Base-by-base conservation (phyloP, 1,139 yeast species). In the Meyerozyma guilliermondii region DNA sequence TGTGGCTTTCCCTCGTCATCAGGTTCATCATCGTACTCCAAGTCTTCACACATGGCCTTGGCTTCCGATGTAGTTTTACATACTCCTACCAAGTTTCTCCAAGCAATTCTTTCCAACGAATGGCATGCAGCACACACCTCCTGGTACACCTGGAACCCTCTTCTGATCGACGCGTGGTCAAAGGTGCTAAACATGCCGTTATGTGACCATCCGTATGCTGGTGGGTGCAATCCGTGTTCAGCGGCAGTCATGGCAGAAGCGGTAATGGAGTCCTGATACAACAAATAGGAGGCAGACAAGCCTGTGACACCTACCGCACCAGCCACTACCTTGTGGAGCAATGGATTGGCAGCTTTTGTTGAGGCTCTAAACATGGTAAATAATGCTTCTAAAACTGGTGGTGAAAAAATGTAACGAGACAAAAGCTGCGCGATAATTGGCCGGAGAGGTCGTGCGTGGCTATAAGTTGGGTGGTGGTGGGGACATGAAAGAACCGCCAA, bases 121-220 rank as follows among this genome's bases (percentile, higher is more conserved):
- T 92, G 99, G 72, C 99, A 92, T 48, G 98, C 92, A 48, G 98
- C 95, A 78, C 99, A 92, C 47, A 92, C 98, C 71, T 92, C 99
- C 69, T 89, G 86, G 79, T 92, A 92, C 49, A 92, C 99, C 69
- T 89, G 98, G 83, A 84, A 92, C 56, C 99, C 99, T 80, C 99
- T 89, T 78, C 99, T 87, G 61, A 92, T 87, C 42, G 96, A 84
- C 47, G 89, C 91, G 68, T 92, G 99, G 75, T 92, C 98, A 58
- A 89, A 94, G 43, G 96, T 79, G 54, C 83, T 84, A 59, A 91
- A 81, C 81, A 89, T 85, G 59, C 95, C 97, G 61, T 79, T 82
- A 71, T 92, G 98, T 39, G 96, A 78, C 98, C 98, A 92, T 47
- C 81, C 85, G 68, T 78, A 91, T 49, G 82, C 81, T 52, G 98